Evolutionary conservation across 2,329 filamentous ascomycete genomes (phyloP).

Genomic region (Coniella lustricola): DNA sequence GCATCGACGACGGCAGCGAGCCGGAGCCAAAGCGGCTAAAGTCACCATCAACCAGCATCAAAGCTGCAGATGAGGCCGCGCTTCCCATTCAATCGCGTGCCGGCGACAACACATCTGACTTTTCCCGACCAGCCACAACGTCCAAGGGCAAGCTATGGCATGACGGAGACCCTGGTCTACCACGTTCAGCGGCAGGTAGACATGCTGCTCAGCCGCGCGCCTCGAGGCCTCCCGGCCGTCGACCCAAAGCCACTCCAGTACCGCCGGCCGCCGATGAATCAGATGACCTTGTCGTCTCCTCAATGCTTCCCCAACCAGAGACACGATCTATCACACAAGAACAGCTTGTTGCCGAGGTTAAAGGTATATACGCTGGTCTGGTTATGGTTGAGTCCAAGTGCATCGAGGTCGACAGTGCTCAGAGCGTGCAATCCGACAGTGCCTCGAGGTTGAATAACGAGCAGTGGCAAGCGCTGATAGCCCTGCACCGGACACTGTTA

Average conservation of each 20-base stretch:
- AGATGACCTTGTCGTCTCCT: constrained; percentile 16
- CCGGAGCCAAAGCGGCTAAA: constrained; percentile 7
- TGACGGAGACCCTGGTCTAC: constrained; percentile 4
- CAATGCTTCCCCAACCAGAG: constrained; percentile 43
- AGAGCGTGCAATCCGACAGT: constrained; percentile 38
- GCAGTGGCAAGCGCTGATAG: constrained; percentile 80
- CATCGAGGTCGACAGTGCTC: constrained; percentile 69
- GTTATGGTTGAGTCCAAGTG: constrained; percentile 85
- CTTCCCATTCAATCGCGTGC: background rate
- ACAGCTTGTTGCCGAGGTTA: constrained; percentile 73
- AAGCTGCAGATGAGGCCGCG: background rate
- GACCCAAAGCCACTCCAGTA: background rate
- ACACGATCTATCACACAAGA: constrained; percentile 67
- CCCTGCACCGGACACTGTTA: constrained; percentile 70
- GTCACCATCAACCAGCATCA: background rate
- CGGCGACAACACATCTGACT: constrained; percentile 3
- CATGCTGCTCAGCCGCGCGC: background rate
- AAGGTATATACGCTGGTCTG: constrained; percentile 74
- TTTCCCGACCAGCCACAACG: background rate
- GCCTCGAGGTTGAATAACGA: constrained; percentile 48
- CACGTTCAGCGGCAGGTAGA: background rate
- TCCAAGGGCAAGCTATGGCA: constrained; percentile 8
- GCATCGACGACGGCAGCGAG: background rate
- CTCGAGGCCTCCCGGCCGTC: background rate
- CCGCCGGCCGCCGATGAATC: background rate